A percentile compares a stretch with the other conserved stretches of the same genome.
These are phyloP conservation scores for Fraxinus albicans DNA, from an alignment of 305 asterid species.

Conservation along the genomic window DNA sequence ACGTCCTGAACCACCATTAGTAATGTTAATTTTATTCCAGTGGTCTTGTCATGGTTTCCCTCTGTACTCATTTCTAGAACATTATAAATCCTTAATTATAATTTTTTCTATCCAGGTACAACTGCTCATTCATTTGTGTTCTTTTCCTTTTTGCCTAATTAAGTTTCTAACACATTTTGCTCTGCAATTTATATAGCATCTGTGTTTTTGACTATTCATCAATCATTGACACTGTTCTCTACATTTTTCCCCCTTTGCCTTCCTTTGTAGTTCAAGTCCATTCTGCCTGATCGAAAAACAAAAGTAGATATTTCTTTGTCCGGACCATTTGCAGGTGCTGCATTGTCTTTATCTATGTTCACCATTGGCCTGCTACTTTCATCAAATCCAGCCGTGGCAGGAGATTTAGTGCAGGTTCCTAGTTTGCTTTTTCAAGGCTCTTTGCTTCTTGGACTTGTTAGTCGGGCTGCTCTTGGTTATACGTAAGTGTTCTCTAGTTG, in stretches of 20 bases:
- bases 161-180: conserved; percentile 9
- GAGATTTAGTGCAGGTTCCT: conserved; percentile 87
- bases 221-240: not conserved
- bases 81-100: not conserved
- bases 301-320: conserved; percentile 82
- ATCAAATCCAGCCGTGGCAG: conserved; percentile 63
- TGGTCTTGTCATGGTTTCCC: not conserved
- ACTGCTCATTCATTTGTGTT: not conserved
- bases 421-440: conserved; percentile 93
- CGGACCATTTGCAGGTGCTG: conserved; percentile 84
- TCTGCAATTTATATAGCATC: not conserved
- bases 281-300: conserved; percentile 87
- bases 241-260: conserved; percentile 13
- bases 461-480: conserved; percentile 74
- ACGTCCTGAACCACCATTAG: not conserved
- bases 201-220: not conserved
- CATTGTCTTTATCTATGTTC: conserved; percentile 77
- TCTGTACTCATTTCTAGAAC: not conserved
- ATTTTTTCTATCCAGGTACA: not conserved
- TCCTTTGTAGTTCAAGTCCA: conserved; percentile 79
- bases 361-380: conserved; percentile 74
- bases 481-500: conserved; percentile 43
- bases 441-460: conserved; percentile 86
- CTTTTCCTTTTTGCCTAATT: conserved; percentile 2
- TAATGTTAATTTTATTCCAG: conserved; percentile 9